Percentiles rank a stretch among this genome's conserved stretches.
Conservation (phyloP, 805 yeast species). For the Tetrapisispora arboricola region DNA sequence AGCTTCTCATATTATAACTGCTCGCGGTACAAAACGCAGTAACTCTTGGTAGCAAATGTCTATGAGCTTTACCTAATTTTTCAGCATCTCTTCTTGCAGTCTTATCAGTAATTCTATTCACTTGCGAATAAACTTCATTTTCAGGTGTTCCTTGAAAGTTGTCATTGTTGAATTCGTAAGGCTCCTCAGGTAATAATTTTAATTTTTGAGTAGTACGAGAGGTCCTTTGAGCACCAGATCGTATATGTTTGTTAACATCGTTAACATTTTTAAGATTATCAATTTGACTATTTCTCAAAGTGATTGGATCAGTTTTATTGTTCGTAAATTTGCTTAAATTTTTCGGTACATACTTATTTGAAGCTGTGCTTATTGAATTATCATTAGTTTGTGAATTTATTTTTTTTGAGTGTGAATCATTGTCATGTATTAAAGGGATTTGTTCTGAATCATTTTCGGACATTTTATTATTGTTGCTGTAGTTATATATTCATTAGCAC, state of each 20-base stretch:
- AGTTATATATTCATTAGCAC: too few species aligned
- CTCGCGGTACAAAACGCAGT: constrained; percentile 97
- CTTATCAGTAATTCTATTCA: constrained; percentile 69
- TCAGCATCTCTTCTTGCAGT: constrained; percentile 93
- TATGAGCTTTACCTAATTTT: constrained; percentile 62
- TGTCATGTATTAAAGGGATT: background rate
- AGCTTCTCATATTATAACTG: constrained; percentile 78
- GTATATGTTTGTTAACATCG: background rate
- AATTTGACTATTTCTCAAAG: too few species aligned
- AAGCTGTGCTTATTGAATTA: background rate
- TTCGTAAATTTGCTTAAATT: background rate
- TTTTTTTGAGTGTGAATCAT: background rate
- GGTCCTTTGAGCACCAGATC: constrained; percentile 57
- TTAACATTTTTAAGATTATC: too few species aligned
- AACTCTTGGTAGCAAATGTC: constrained; percentile 81
- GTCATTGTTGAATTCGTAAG: constrained; percentile 19
- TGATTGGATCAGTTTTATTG: too few species aligned
- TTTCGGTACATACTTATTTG: constrained; percentile 1
- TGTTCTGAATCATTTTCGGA: background rate
- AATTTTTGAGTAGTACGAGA: constrained; percentile 66
- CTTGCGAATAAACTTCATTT: constrained; percentile 70
- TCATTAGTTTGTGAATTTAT: background rate
- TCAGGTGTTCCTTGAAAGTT: constrained; percentile 11
- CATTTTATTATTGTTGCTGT: background rate
- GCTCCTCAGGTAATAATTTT: constrained; percentile 58